Percentiles rank a stretch among this genome's conserved stretches.
Conservation (phyloP, 2,329 filamentous ascomycete genomes). For the Cordyceps militaris region DNA sequence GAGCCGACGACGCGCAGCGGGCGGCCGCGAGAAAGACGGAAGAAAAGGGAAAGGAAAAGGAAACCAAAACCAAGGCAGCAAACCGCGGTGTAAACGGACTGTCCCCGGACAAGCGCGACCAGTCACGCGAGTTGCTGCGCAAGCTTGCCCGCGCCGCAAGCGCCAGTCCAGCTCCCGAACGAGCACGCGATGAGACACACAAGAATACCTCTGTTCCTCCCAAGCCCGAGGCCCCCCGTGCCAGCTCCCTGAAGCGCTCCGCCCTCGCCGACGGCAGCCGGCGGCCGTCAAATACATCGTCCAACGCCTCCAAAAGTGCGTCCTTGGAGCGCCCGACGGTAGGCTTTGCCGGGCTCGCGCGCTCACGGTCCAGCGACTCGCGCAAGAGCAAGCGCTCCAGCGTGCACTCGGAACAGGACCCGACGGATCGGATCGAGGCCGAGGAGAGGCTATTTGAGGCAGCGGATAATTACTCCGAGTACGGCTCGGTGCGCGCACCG, state of each 20-base stretch:
- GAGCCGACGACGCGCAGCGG: constrained; percentile 1
- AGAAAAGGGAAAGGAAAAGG: constrained; percentile 4
- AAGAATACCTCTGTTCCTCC: not conserved
- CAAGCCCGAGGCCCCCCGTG: constrained; percentile 2
- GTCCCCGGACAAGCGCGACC: constrained; percentile 23
- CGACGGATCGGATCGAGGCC: constrained; percentile 48
- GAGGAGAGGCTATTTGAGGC: constrained; percentile 52
- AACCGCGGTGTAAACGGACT: constrained; percentile 16
- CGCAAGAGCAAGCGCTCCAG: constrained; percentile 42
- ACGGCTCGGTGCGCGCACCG: constrained; percentile 44
- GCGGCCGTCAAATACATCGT: constrained; percentile 5
- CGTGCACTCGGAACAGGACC: constrained; percentile 45
- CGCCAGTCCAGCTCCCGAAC: constrained; percentile 33
- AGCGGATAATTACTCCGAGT: constrained; percentile 48
- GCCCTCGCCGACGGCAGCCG: not conserved
- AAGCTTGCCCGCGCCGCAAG: constrained; percentile 42
- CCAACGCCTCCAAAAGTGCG: constrained; percentile 6
- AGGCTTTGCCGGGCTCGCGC: constrained; percentile 39
- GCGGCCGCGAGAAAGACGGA: not conserved
- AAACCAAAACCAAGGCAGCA: not conserved
- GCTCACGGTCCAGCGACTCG: constrained; percentile 40
- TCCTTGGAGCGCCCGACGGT: constrained; percentile 33
- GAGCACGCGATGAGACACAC: constrained; percentile 10
- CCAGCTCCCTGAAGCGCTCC: constrained; percentile 9
- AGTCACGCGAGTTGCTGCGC: constrained; percentile 43